Percentiles rank a stretch among this genome's conserved stretches.
Evolutionary conservation across 148 eudicot species (phyloP).

Genomic region (Nepenthes gracilis): DNA sequence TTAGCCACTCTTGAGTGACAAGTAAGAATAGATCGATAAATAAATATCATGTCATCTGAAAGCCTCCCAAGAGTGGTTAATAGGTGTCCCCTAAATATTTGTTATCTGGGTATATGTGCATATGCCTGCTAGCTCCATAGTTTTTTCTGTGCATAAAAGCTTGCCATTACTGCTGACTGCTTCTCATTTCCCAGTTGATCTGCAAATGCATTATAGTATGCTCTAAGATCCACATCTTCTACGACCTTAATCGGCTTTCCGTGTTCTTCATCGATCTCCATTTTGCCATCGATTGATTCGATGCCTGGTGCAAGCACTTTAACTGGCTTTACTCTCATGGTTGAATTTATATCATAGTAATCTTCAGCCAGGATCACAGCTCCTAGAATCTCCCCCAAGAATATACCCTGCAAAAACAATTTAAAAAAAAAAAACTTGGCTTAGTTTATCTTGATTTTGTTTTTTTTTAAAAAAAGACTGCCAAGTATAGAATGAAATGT

Average conservation of each 20-base stretch:
- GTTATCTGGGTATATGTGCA: too few relatives aligned
- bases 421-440: too few relatives aligned
- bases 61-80: too few relatives aligned
- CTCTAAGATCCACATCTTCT: conserved; percentile 30
- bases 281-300: conserved; percentile 52
- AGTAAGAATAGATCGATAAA: too few relatives aligned
- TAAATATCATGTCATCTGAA: too few relatives aligned
- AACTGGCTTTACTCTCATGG: conserved; percentile 23
- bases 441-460: too few relatives aligned
- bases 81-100: too few relatives aligned
- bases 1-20: too few relatives aligned
- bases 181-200: conserved; percentile 45
- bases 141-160: conserved; percentile 42
- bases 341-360: conserved; percentile 17
- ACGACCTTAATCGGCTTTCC: conserved; percentile 41
- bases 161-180: conserved; percentile 64
- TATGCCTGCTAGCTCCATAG: conserved; percentile 1
- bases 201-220: conserved; percentile 43
- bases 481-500: too few relatives aligned
- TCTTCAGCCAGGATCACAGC: conserved; percentile 47
- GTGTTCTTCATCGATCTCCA: conserved; percentile 24
- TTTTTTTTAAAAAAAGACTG: too few relatives aligned
- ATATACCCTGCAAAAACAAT: conserved; percentile 44
- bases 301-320: conserved; percentile 41
- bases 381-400: conserved; percentile 79